Evolutionary conservation across 148 eudicot genomes (phyloP), one percentile per base, ranked within the genome.

Genomic region (Polygonum aviculare): DNA sequence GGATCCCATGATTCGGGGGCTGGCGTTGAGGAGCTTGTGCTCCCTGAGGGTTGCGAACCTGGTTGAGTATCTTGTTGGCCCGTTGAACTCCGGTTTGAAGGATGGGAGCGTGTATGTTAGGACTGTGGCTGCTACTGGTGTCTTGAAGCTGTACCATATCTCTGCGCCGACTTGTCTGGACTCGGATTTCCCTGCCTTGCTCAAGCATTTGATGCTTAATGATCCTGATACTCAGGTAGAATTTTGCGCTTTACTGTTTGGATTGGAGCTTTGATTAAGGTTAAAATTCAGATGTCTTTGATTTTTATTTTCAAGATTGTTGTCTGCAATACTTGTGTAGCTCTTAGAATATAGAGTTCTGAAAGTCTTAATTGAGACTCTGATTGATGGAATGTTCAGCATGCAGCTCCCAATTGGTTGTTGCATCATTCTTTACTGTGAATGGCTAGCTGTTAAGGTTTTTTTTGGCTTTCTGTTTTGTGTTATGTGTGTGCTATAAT

Each of bases 1-100:
- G 78, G 99, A 96, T 50, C 99, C 99, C 0, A 96, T 93, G 97
- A 96, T 96, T 73, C 89, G 99, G 1, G 98, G 99, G 69, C 87
- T 96, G 81, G 97, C 99, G 75, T 84, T 96, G 85, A 89, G 98
- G 88, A 93, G 99, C 78, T 86, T 96, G 85, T 90, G 98, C 79
- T 86, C 98, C 0, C 82, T 96, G 76, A 84, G 99, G 51, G 98
- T 96, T 76, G 82, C 93, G 0, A 91, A 96, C 83, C 86, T 96
- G 88, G 99, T 96, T 67, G 99, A 96, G 86, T 96, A 96, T 84
- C 78, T 96, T 79, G 88, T 96, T 65, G 99, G 98, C 55, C 98
- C 99, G 35, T 81, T 96, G 87, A 88, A 79, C 22, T 84, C 86
- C 7, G 98, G 99, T 76, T 83, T 96, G 88, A 91, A 87, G 83